A percentile compares a stretch with the other conserved stretches of the same genome.
phyloP scores from a whole-genome alignment of 176 grass and related monocot species.

The Oryza coarctata region DNA sequence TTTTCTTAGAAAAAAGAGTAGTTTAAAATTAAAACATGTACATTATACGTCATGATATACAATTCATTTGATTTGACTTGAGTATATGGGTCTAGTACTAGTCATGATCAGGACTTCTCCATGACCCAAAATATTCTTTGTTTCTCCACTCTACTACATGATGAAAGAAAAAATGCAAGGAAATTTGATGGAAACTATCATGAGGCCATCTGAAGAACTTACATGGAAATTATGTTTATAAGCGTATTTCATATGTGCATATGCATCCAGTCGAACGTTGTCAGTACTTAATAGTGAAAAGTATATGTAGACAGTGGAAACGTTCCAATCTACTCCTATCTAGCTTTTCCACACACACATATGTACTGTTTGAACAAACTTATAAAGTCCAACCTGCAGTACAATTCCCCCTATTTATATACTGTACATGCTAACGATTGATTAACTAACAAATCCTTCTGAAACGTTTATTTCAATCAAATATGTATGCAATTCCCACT shows the following conservation, averaged over 20 bases:
- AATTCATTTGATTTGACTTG: neutral
- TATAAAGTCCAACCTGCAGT: slow-evolving; percentile 5
- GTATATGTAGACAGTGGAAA: neutral
- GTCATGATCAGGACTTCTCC: neutral
- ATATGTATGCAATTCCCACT: neutral
- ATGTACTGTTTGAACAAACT: neutral
- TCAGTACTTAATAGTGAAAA: neutral
- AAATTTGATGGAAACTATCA: slow-evolving; percentile 28
- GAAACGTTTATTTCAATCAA: neutral
- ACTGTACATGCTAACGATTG: neutral
- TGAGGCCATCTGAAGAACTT: slow-evolving; percentile 15
- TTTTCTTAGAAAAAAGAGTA: neutral
- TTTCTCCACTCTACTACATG: neutral
- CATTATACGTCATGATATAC: neutral
- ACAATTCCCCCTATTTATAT: neutral
- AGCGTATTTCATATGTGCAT: neutral
- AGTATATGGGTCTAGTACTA: neutral
- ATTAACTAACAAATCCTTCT: neutral
- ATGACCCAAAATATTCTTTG: neutral
- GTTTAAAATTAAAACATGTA: neutral
- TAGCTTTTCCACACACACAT: neutral
- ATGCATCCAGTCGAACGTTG: neutral
- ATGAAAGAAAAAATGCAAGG: slow-evolving; percentile 17
- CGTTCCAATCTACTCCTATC: neutral
- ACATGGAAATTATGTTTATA: slow-evolving; percentile 35